Percentiles rank a stretch among this genome's conserved stretches.
phyloP scores from a whole-genome alignment of 176 grass and related monocot genomes.

The Dendrocalamus sinicus region DNA sequence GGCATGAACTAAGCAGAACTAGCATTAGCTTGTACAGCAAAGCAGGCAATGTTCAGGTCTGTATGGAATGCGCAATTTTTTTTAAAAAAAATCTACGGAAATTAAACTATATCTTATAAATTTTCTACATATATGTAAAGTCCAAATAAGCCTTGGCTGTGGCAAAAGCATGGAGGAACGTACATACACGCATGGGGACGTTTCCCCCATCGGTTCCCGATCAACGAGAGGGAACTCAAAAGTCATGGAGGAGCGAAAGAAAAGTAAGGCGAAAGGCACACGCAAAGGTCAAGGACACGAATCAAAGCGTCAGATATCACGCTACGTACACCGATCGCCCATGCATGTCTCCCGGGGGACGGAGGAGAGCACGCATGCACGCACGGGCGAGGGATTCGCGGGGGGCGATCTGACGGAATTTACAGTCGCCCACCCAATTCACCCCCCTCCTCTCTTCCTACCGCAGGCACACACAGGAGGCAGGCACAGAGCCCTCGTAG shows the following conservation, averaged over 20 bases:
- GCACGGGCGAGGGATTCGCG: constrained; percentile 40
- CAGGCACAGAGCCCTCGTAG: too few relatives aligned
- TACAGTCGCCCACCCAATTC: constrained; percentile 6
- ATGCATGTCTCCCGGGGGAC: constrained; percentile 48
- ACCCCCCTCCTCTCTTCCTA: not conserved
- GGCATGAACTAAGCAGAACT: too few relatives aligned
- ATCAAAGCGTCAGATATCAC: constrained; percentile 21
- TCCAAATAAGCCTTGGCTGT: too few relatives aligned
- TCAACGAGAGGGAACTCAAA: not conserved
- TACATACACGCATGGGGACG: not conserved
- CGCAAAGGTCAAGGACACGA: constrained; percentile 20
- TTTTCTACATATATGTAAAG: too few relatives aligned
- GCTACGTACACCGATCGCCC: not conserved
- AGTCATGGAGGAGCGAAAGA: not conserved
- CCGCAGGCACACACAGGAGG: too few relatives aligned
- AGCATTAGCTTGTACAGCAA: not conserved
- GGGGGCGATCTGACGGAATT: constrained; percentile 41
- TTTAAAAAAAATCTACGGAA: too few relatives aligned
- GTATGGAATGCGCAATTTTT: too few relatives aligned
- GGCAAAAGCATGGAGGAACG: not conserved
- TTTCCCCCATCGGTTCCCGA: not conserved
- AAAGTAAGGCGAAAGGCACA: not conserved
- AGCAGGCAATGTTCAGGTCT: not conserved
- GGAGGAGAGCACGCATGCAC: not conserved
- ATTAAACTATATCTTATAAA: too few relatives aligned